Base-by-base conservation (phyloP, 2,329 filamentous ascomycete species). In the Celoporthe dispersa region DNA sequence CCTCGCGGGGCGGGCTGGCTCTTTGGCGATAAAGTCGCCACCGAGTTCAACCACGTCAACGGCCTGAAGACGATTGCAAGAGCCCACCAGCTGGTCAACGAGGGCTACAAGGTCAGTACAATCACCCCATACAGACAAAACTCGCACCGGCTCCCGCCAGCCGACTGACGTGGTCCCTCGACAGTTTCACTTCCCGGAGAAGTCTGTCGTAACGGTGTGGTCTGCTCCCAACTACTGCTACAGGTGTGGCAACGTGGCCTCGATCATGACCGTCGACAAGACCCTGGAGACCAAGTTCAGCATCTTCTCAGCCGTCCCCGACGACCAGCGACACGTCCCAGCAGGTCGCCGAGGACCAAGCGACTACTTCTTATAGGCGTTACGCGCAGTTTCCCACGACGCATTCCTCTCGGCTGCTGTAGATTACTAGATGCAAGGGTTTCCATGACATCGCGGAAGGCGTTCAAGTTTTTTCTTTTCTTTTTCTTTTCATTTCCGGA, bases 201-300 rank as follows among this genome's bases (percentile, higher is more conserved):
- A 96, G 82, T 97, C 97, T 16, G 94, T 98, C 57, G 94, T 97
- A 25, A 99, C 96, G 0, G 96, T 99, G 31, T 99, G 96, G 96
- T 98, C 94, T 71, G 96, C 96, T 3, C 96, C 96, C 5, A 99
- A 97, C 79, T 96, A 96, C 81, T 97, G 93, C 80, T 97, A 97
- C 80, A 88, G 94, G 68, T 99, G 96, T 80, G 96, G 96, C 51
- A 99, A 99, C 77, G 90, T 98, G 79, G 96, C 96, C 9, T 98
- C 94, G 78, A 97, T 98, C 79, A 97, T 97, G 91, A 94, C 94
- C 66, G 90, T 98, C 37, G 90, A 92, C 74, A 91, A 92, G 76
- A 92, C 96, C 76, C 85, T 98, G 66, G 90, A 94, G 71, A 94
- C 95, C 41, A 93, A 92, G 76, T 99, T 99, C 84, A 96, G 91